phyloP scores from a whole-genome alignment of 2,329 filamentous ascomycete genomes.

The Dactylellina leptospora region DNA sequence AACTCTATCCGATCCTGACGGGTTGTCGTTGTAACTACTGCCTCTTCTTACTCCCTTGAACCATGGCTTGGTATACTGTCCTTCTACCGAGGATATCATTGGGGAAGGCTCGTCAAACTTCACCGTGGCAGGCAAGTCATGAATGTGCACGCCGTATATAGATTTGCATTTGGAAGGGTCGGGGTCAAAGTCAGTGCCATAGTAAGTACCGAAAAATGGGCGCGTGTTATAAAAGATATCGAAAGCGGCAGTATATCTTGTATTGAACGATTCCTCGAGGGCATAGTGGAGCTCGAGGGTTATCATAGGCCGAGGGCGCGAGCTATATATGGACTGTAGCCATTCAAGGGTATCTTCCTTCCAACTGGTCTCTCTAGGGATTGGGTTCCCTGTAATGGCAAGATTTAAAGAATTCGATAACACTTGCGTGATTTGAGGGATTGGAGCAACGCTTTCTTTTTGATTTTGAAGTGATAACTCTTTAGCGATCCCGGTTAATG shows the following conservation, averaged over 20 bases:
- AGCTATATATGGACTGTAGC: constrained; percentile 22
- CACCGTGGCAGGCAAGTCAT: not conserved
- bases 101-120: not conserved
- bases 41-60: too few species aligned
- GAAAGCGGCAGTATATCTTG: constrained; percentile 32
- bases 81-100: too few species aligned
- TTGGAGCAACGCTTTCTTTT: too few species aligned
- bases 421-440: too few species aligned
- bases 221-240: constrained; percentile 48
- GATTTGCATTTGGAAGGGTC: constrained; percentile 20
- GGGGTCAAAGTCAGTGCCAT: constrained; percentile 18
- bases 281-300: not conserved
- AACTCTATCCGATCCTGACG: too few species aligned
- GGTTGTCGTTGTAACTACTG: too few species aligned
- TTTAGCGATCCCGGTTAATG: too few species aligned
- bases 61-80: too few species aligned
- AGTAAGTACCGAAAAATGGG: constrained; percentile 24
- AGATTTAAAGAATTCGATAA: too few species aligned
- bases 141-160: constrained; percentile 35
- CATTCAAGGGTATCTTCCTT: not conserved
- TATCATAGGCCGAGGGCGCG: not conserved
- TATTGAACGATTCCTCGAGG: constrained; percentile 35
- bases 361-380: too few species aligned
- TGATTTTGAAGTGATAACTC: too few species aligned
- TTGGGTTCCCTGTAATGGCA: too few species aligned